A percentile compares a stretch with the other conserved stretches of the same genome.
Evolutionary conservation across 2,329 filamentous ascomycete species (phyloP).

Genomic region (Chrysoporthe austroafricana): DNA sequence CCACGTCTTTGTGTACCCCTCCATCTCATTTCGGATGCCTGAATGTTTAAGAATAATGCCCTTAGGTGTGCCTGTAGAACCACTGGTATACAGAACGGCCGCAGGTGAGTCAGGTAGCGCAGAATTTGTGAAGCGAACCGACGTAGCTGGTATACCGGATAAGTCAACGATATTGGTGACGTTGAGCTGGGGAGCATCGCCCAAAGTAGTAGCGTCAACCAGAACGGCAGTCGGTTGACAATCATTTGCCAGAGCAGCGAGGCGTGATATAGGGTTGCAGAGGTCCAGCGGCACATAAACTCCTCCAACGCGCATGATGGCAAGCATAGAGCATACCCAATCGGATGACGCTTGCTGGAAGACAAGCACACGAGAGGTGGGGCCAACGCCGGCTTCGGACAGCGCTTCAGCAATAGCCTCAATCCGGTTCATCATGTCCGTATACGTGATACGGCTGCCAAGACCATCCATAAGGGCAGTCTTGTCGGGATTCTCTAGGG

Average conservation of each 20-base stretch:
- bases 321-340: conserved; percentile 44
- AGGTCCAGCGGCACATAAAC: conserved; percentile 48
- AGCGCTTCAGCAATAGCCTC: conserved; percentile 41
- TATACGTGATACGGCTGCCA: conserved; percentile 40
- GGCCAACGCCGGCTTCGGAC: conserved; percentile 23
- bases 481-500: conserved; percentile 26
- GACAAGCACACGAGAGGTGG: conserved; percentile 40
- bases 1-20: conserved; percentile 29
- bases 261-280: conserved; percentile 36
- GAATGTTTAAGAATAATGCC: conserved; percentile 42
- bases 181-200: background rate
- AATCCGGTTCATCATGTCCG: conserved; percentile 38
- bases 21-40: conserved; percentile 37
- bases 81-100: conserved; percentile 41
- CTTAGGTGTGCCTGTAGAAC: conserved; percentile 44
- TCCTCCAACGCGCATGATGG: conserved; percentile 43
- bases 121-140: background rate
- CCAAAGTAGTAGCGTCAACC: background rate
- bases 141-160: background rate
- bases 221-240: background rate
- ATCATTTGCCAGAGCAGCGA: conserved; percentile 34
- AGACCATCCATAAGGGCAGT: conserved; percentile 30
- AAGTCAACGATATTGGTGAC: background rate
- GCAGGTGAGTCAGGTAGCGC: conserved; percentile 19
- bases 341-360: conserved; percentile 43